phyloP scores from a whole-genome alignment of 1,284 basidiomycete genomes.

The Moniliophthora roreri region DNA sequence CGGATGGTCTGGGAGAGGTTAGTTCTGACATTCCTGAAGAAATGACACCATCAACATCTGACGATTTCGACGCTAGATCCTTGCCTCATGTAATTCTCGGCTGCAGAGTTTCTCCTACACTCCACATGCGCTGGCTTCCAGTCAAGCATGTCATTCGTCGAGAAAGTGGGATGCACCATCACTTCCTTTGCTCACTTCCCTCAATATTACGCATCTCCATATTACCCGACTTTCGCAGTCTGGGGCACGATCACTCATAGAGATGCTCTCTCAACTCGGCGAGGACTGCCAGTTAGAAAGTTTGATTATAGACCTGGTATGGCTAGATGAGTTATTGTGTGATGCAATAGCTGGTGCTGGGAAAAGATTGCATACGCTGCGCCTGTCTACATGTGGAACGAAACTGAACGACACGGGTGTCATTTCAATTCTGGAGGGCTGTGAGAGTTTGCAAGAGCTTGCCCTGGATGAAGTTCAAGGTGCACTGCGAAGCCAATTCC shows the following conservation, averaged over 20 bases:
- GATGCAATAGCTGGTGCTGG: conserved; percentile 30
- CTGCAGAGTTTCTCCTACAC: conserved; percentile 24
- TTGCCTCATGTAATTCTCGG: conserved; percentile 24
- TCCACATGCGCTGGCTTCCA: conserved; percentile 18
- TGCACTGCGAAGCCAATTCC: conserved; percentile 9
- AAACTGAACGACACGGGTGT: conserved; percentile 36
- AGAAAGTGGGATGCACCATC: conserved; percentile 36
- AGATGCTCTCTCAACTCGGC: conserved; percentile 24
- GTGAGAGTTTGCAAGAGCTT: conserved; percentile 31
- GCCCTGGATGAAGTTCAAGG: conserved; percentile 36
- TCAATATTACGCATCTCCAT: conserved; percentile 28
- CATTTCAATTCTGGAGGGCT: conserved; percentile 30
- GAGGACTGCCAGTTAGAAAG: conserved; percentile 29
- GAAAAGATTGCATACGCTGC: conserved; percentile 27
- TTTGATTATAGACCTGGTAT: conserved; percentile 34
- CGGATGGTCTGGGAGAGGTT: conserved; percentile 38
- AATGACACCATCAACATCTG: not conserved
- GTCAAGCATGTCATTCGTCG: conserved; percentile 15
- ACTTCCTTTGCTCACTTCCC: conserved; percentile 28
- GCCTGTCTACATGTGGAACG: conserved; percentile 32
- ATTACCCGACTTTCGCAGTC: conserved; percentile 33
- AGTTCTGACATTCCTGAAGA: conserved; percentile 9
- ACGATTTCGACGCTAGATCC: not conserved
- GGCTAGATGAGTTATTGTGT: conserved; percentile 37
- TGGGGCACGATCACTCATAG: conserved; percentile 30